phyloP scores from a whole-genome alignment of 2,329 filamentous ascomycete genomes.

The Exophiala mesophila region DNA sequence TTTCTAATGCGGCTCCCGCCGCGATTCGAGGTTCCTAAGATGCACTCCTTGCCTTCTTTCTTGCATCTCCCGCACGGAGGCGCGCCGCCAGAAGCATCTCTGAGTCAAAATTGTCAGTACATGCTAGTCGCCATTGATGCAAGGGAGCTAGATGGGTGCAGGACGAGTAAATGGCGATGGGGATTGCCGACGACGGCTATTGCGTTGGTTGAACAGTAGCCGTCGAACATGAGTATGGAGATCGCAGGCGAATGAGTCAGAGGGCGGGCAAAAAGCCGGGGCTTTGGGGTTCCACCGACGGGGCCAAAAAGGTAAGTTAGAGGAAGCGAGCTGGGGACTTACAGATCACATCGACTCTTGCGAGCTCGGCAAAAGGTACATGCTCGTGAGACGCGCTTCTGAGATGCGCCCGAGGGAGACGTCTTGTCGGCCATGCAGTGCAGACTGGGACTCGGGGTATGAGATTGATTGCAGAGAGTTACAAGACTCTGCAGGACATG shows the following conservation, averaged over 20 bases:
- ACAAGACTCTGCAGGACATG: too few species aligned
- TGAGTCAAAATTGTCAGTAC: slow-evolving; percentile 27
- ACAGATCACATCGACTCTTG: slow-evolving; percentile 50
- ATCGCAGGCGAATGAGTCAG: neutral
- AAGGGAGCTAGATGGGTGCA: neutral
- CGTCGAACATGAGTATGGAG: neutral
- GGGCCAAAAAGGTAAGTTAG: slow-evolving; percentile 4
- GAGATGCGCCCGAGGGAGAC: slow-evolving; percentile 23
- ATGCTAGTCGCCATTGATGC: neutral
- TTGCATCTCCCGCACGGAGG: slow-evolving; percentile 55
- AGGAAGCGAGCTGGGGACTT: slow-evolving; percentile 28
- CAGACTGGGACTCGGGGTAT: too few species aligned
- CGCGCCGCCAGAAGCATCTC: slow-evolving; percentile 45
- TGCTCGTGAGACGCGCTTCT: slow-evolving; percentile 45
- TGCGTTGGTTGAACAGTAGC: slow-evolving; percentile 4
- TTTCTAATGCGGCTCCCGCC: slow-evolving; percentile 56
- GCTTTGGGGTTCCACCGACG: neutral
- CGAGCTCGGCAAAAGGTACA: slow-evolving; percentile 47
- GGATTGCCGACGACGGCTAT: slow-evolving; percentile 8
- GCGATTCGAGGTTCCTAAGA: slow-evolving; percentile 56
- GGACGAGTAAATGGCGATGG: slow-evolving; percentile 15
- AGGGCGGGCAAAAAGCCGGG: neutral
- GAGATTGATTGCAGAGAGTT: too few species aligned
- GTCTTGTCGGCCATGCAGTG: slow-evolving; percentile 21
- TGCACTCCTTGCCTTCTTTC: slow-evolving; percentile 54